Conservation (phyloP, 2,329 filamentous ascomycete genomes). For the Elsinoe fawcettii region DNA sequence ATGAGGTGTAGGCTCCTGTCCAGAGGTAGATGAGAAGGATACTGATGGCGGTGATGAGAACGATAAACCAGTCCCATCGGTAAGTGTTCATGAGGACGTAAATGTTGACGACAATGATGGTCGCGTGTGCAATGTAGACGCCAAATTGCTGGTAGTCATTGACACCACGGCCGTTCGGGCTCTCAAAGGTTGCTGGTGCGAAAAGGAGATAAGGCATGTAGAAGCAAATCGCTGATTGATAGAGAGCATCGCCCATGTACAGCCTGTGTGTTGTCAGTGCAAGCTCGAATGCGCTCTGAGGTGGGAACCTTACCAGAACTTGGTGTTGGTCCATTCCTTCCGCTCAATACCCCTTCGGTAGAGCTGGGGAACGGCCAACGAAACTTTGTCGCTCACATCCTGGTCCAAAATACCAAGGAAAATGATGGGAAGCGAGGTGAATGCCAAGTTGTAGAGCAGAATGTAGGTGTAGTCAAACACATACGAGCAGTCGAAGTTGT, state of each 20-base stretch:
- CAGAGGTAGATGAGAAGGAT: slow-evolving; percentile 87
- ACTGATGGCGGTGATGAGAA: slow-evolving; percentile 73
- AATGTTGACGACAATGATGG: slow-evolving; percentile 80
- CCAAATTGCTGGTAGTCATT: slow-evolving; percentile 78
- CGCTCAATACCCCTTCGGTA: slow-evolving; percentile 94
- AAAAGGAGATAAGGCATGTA: slow-evolving; percentile 86
- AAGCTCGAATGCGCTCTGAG: neutral
- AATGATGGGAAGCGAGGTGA: slow-evolving; percentile 89
- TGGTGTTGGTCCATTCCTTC: slow-evolving; percentile 88
- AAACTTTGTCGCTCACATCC: slow-evolving; percentile 90
- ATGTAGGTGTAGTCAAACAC: slow-evolving; percentile 98
- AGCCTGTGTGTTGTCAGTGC: slow-evolving; percentile 33
- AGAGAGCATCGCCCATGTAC: slow-evolving; percentile 91
- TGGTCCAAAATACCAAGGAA: slow-evolving; percentile 96
- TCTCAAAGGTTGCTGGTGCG: slow-evolving; percentile 58
- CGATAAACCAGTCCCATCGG: slow-evolving; percentile 94
- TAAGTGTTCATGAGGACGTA: slow-evolving; percentile 97
- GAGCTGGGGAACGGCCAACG: slow-evolving; percentile 86
- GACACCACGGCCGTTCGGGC: slow-evolving; percentile 64
- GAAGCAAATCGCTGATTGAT: slow-evolving; percentile 89
- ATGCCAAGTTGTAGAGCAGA: slow-evolving; percentile 89
- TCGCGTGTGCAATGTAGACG: slow-evolving; percentile 74
- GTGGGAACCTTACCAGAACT: slow-evolving; percentile 72
- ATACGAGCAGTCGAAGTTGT: slow-evolving; percentile 93
- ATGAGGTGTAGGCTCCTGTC: slow-evolving; percentile 78